Evolutionary conservation across 164 flowering plant species (phyloP).

Genomic region (Hamamelis virginiana): DNA sequence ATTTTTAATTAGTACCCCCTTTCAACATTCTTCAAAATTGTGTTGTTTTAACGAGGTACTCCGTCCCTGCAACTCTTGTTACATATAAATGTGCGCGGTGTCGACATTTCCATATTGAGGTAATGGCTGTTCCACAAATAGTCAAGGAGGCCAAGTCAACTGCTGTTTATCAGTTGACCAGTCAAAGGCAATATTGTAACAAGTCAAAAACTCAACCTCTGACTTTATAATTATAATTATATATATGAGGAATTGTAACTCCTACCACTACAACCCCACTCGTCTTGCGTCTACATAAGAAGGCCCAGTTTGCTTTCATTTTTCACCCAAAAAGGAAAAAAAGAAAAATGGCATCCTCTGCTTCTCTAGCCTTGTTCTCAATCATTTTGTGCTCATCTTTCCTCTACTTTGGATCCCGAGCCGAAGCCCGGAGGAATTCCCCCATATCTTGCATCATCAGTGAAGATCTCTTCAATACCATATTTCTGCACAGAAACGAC

Average conservation of each 20-base stretch:
- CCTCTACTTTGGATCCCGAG: slow-evolving; percentile 4
- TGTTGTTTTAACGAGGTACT: too few relatives aligned
- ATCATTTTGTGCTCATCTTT: slow-evolving; percentile 7
- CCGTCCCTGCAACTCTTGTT: too few relatives aligned
- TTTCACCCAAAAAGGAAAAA: too few relatives aligned
- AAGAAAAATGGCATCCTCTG: slow-evolving; percentile 19
- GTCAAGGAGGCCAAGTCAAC: neutral
- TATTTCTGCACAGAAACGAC: slow-evolving; percentile 64
- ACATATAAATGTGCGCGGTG: neutral
- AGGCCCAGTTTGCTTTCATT: neutral
- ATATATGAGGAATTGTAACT: too few relatives aligned
- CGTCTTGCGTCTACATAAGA: neutral
- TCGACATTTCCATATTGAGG: slow-evolving; percentile 7
- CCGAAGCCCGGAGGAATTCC: slow-evolving; percentile 10
- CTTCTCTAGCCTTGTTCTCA: slow-evolving; percentile 6
- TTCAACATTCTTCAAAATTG: too few relatives aligned
- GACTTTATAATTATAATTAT: neutral
- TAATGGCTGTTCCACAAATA: neutral
- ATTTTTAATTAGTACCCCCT: too few relatives aligned
- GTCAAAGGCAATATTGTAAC: neutral
- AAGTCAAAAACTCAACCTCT: neutral
- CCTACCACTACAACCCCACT: too few relatives aligned
- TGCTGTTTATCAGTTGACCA: neutral
- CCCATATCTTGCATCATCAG: slow-evolving; percentile 30
- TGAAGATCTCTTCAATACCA: slow-evolving; percentile 26